Base-by-base conservation (phyloP, 2,329 filamentous ascomycete species). In the Rhynchosporium graminicola region DNA sequence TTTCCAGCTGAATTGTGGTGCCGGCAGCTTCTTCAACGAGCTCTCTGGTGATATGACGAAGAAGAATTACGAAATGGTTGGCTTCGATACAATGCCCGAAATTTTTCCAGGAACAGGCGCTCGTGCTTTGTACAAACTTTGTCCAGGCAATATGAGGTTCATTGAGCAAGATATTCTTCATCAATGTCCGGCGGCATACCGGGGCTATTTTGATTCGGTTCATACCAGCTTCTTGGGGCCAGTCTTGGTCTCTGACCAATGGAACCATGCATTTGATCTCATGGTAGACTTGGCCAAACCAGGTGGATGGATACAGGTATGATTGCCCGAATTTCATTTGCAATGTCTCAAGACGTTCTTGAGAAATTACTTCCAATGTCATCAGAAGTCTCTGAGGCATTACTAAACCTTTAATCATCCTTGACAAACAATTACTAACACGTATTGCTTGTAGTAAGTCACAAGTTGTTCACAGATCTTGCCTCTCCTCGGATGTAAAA, bases 151-250 rank as follows among this genome's bases (percentile, higher is more conserved):
- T 13, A 20, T 38, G n/a, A 54, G n/a, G 3, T 54, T 54, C 36
- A 29, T 28, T 13, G 33, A 40, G 36, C 51, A 54, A 33, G 10
- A 42, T 13, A 42, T 54, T 15, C 51, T 54, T 28, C 33, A 42
- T 15, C 33, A 33, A 28, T 38, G 28, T 20, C 51, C 36, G n/a
- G 5, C 6, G 1, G 15, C 28, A 29, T 20, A 38, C 20, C 33
- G 26, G 3, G n/a, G 38, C 4, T 42, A n/a, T 8, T 54, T 54
- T 10, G 51, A 54, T 54, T 54, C 51, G 20, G 51, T 54, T 3
- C 51, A 54, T 36, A 12, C 51, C 36, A 54, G n/a, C 13, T 54
- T 54, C 36, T 54, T 54, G 20, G 51, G 51, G 40, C 51, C 51
- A 54, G 51, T 54, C 28, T 10, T 54, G 10, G 36, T 29, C 4